Percentiles rank a stretch among this genome's conserved stretches.
Conservation (phyloP, 1,139 yeast species). For the Suhomyces maxii region DNA sequence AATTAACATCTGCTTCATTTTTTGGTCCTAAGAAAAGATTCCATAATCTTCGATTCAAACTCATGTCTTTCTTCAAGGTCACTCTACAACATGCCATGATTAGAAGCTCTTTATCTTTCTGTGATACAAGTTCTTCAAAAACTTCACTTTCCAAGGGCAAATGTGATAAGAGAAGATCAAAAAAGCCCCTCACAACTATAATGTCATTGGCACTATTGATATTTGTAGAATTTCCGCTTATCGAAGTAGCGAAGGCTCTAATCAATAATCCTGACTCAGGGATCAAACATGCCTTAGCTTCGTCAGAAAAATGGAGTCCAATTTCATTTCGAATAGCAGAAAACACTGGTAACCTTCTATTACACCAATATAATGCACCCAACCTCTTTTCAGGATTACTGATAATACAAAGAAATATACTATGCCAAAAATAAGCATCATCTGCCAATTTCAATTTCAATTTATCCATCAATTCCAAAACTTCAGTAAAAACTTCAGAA, state of each 20-base stretch:
- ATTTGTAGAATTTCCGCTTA: conserved; percentile 48
- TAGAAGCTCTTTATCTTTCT: conserved; percentile 57
- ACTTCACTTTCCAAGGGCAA: conserved; percentile 65
- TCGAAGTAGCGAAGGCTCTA: conserved; percentile 70
- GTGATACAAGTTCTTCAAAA: conserved; percentile 46
- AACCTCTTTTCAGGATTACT: conserved; percentile 75
- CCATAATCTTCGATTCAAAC: conserved; percentile 90
- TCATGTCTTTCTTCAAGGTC: conserved; percentile 84
- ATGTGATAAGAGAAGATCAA: conserved; percentile 73
- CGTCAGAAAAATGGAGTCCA: conserved; percentile 40
- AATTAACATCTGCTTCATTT: conserved; percentile 13
- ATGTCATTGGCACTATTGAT: conserved; percentile 47
- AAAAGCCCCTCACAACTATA: conserved; percentile 83
- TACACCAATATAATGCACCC: conserved; percentile 83
- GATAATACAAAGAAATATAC: conserved; percentile 71
- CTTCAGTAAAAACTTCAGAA: conserved; percentile 72
- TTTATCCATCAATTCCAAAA: conserved; percentile 58
- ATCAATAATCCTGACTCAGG: conserved; percentile 82
- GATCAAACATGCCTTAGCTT: conserved; percentile 58
- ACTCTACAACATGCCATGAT: conserved; percentile 65
- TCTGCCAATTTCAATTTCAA: conserved; percentile 61
- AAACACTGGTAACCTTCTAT: conserved; percentile 61
- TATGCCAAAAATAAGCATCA: conserved; percentile 84
- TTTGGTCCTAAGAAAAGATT: conserved; percentile 86
- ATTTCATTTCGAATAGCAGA: conserved; percentile 17